Conservation (phyloP, 257 asterid species). For the Jacaranda copaia region DNA sequence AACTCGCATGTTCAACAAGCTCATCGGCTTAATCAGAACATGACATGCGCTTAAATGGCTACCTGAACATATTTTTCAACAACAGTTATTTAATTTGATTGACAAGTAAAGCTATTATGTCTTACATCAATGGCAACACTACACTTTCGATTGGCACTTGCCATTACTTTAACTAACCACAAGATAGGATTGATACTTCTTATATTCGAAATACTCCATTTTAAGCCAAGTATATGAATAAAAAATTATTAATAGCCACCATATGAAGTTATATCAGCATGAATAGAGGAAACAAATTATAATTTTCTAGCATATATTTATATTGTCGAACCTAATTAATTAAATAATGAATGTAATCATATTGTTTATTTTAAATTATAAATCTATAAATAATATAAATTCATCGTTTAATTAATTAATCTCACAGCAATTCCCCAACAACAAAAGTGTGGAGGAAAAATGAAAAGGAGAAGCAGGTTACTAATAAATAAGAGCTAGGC, state of each 20-base stretch:
- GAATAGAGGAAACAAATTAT: too few relatives aligned
- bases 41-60: too few relatives aligned
- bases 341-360: too few relatives aligned
- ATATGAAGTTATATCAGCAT: too few relatives aligned
- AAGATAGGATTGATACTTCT: not conserved
- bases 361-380: too few relatives aligned
- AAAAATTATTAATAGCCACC: not conserved
- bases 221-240: not conserved
- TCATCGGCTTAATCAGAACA: too few relatives aligned
- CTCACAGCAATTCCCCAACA: not conserved
- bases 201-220: not conserved
- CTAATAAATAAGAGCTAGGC: not conserved
- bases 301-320: too few relatives aligned
- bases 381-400: too few relatives aligned
- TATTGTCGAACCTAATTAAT: too few relatives aligned
- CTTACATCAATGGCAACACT: not conserved
- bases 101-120: not conserved
- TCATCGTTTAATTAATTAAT: too few relatives aligned
- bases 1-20: too few relatives aligned
- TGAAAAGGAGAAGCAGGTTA: not conserved
- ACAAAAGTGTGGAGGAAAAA: not conserved
- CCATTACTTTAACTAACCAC: conserved; percentile 9
- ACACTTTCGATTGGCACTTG: not conserved
- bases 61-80: not conserved
- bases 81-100: not conserved